These are phyloP conservation scores for Dalbergia cultrata DNA, from an alignment of 306 rosid species.

Conservation along the genomic window DNA sequence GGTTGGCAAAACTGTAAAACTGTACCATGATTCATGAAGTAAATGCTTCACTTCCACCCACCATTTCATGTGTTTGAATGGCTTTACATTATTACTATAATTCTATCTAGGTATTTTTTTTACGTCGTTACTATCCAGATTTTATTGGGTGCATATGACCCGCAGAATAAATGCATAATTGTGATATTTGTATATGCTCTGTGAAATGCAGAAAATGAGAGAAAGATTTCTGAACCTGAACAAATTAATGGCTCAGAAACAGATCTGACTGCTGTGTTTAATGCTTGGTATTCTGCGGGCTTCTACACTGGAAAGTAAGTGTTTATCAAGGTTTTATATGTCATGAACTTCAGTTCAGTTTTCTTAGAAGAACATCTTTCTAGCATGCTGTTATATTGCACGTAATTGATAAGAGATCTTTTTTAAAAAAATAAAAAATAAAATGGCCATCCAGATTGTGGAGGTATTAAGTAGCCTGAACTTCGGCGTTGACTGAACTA, in stretches of 20 bases:
- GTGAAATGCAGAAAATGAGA: conserved; percentile 56
- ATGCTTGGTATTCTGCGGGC: conserved; percentile 98
- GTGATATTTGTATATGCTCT: conserved; percentile 23
- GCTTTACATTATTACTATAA: not conserved
- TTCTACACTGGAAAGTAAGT: conserved; percentile 85
- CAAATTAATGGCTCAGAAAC: conserved; percentile 60
- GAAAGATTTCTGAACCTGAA: conserved; percentile 43
- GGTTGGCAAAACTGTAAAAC: not conserved
- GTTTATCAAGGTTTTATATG: conserved; percentile 2
- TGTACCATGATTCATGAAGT: not conserved
- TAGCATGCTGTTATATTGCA: not conserved
- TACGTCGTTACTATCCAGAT: not conserved
- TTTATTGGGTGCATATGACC: not conserved
- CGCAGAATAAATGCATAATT: not conserved
- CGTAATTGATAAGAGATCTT: no score
- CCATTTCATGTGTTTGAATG: conserved; percentile 26
- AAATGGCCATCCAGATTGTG: no score
- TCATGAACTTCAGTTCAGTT: conserved; percentile 6
- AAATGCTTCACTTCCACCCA: conserved; percentile 11
- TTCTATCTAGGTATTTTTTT: conserved; percentile 9
- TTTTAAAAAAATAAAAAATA: no score
- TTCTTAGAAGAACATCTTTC: conserved; percentile 26
- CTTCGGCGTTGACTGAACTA: conserved; percentile 16
- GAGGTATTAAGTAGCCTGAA: not conserved
- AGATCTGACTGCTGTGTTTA: conserved; percentile 68